A percentile compares a stretch with the other conserved stretches of the same genome.
Evolutionary conservation across 2,329 filamentous ascomycete species (phyloP).

Genomic region (Sporothrix sp.): DNA sequence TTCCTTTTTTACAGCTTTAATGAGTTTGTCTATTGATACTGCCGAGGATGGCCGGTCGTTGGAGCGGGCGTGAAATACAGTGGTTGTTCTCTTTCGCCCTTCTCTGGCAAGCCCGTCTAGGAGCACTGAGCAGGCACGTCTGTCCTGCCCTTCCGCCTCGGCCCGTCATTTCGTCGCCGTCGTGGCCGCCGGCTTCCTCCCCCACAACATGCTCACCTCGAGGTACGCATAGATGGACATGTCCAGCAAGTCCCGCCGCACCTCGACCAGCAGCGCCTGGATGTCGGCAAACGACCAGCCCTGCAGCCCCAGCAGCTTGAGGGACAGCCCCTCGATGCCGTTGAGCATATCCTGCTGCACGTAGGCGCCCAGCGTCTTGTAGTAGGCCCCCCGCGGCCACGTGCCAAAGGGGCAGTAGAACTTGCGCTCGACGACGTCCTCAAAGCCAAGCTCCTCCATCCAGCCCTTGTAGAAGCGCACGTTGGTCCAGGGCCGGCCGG

Average conservation of each 20-base stretch:
- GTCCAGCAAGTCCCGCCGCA: conserved; percentile 7
- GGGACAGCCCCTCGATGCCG: conserved; percentile 8
- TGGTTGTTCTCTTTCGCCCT: background rate
- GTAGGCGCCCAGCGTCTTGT: conserved; percentile 19
- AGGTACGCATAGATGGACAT: conserved; percentile 7
- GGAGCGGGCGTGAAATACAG: too few relatives aligned
- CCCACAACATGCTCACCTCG: conserved; percentile 3
- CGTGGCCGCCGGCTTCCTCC: background rate
- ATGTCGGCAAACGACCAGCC: conserved; percentile 6
- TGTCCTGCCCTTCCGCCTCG: too few relatives aligned
- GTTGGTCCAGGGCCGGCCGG: conserved; percentile 20
- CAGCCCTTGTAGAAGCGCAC: conserved; percentile 12
- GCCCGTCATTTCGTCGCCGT: too few relatives aligned
- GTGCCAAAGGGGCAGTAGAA: conserved; percentile 21
- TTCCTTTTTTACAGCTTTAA: background rate
- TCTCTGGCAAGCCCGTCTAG: background rate
- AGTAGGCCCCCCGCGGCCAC: conserved; percentile 22
- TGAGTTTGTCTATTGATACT: too few relatives aligned
- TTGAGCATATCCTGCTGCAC: conserved; percentile 17
- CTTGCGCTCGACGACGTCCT: conserved; percentile 20
- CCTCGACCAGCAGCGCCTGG: conserved; percentile 4
- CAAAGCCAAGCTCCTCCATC: conserved; percentile 20
- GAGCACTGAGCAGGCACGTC: too few relatives aligned
- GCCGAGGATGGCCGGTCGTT: too few relatives aligned
- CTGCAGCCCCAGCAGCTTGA: conserved; percentile 6